Evolutionary conservation across 2,329 filamentous ascomycete species (phyloP), one percentile per base, ranked within the genome.

Genomic region (Sordariomycetes sp.): DNA sequence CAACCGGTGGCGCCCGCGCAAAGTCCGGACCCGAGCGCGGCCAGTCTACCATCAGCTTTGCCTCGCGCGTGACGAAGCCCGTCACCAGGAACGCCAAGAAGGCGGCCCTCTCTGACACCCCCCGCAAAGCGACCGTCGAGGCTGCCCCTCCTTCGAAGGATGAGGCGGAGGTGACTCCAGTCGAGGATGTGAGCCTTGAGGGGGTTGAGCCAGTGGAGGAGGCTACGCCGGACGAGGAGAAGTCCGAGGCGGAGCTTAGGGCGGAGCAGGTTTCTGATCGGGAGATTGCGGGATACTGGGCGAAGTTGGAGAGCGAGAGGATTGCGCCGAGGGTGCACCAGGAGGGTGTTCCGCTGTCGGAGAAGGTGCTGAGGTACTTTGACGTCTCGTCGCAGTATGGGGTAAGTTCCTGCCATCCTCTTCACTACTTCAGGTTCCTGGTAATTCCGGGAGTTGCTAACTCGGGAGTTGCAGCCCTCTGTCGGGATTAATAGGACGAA

Each of bases 371-470:
- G 65, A 78, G 92, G 61, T 89, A 96, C 68, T 99, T 94, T 71
- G 94, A 99, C 68, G 86, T 95, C 62, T 94, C 86, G 66, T 89
- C 81, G 60, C 89, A 96, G 65, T 99, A 89, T 69, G 94, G 94
- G 58, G 90, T 95, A 82, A 75, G 88, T 83, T n/a, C 10, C 54
- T 45, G n/a, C 36, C 13, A 48, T 20, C 22, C 51, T 24, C 2
- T 12, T 35, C 10, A 20, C 2, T 50, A 12, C 22, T 6, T 17
- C 13, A 7, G 7, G 7, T 24, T 12, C 12, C 4, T 22, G 42
- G 12, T 48, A 42, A 4, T 42, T 45, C 13, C 20, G 15, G 2
- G 3, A 2, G 42, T 4, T 48, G n/a, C 45, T 50, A 24, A 50
- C 22, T 22, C 20, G 22, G n/a, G n/a, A 6, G 35, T 24, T 28